Evolutionary conservation across 140 eudicot species (phyloP).

Genomic region (Oenanthe javanica): DNA sequence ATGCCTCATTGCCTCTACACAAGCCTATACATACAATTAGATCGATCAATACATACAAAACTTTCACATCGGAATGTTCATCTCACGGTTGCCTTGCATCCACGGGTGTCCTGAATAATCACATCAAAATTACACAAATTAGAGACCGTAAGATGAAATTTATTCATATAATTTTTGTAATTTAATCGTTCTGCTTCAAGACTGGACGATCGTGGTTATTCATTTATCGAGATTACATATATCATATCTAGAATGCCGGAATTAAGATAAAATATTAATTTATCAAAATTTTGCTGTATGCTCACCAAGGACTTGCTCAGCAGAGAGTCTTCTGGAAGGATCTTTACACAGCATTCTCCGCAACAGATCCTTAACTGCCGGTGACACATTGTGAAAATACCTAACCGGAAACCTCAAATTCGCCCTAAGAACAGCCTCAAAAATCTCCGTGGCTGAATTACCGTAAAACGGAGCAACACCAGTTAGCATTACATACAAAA

Average conservation of each 20-base stretch:
- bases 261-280: background rate
- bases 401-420: constrained; percentile 53
- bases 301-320: constrained; percentile 59
- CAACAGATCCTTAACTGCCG: constrained; percentile 45
- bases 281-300: background rate
- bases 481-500: constrained; percentile 51
- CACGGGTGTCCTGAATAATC: background rate
- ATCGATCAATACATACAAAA: background rate
- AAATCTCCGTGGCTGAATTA: constrained; percentile 37
- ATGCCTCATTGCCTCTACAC: background rate
- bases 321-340: constrained; percentile 38
- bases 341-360: constrained; percentile 51
- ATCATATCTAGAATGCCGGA: background rate
- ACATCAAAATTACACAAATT: background rate
- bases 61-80: background rate
- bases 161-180: background rate
- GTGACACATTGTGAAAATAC: constrained; percentile 35
- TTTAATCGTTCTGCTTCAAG: background rate
- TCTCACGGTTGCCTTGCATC: background rate
- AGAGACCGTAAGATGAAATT: background rate
- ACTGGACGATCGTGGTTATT: background rate
- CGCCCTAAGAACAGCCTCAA: constrained; percentile 42
- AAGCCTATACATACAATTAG: background rate
- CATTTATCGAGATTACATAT: background rate
- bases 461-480: constrained; percentile 60